Base-by-base conservation (phyloP, 2,329 filamentous ascomycete species). In the Paecilomyces fulvus region DNA sequence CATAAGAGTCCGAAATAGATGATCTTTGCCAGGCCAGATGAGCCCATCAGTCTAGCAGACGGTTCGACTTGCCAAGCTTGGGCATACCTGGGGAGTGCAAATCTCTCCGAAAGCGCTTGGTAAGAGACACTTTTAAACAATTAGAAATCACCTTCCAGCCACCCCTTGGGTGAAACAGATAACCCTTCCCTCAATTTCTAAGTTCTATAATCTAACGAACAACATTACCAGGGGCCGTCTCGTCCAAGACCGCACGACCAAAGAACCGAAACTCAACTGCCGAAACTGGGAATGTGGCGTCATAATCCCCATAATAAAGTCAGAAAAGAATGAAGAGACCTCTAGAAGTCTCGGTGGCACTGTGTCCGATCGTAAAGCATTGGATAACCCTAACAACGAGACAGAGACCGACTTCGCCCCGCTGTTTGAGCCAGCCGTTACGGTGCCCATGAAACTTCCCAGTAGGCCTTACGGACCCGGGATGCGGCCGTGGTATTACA, bases 201-300 rank as follows among this genome's bases (percentile, higher is more conserved):
- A n/a, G 7, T 21, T 53, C 52, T 17, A 28, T 53, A 49, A 49
- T 17, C 37, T 43, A 43, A 43, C 37, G 9, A 17, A 8, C 37
- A 43, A 9, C n/a, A 1, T 3, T 10, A 20, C 37, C 60, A 90
- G 88, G 92, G 94, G 92, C 21, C 85, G 85, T 51, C 73, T 96
- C 30, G 83, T 86, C 55, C 85, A 85, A 65, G 87, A 95, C 64
- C 84, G 81, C 62, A 73, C 70, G 7, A 87, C 83, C 2, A 86
- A 86, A 59, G 73, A 82, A 59, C 82, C 84, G 11, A 95, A 90
- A 70, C 79, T 97, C 60, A 91, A 82, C 60, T 91, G 88, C 71
- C 85, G 89, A 55, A 99, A 97, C 70, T 97, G 92, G 92, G 94
- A 97, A 74, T 96, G 91, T 67, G 94, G 94, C 33, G 89, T 99